Evolutionary conservation across 2,329 filamentous ascomycete species (phyloP), one percentile per base, ranked within the genome.

Genomic region (Phialophora expanda): DNA sequence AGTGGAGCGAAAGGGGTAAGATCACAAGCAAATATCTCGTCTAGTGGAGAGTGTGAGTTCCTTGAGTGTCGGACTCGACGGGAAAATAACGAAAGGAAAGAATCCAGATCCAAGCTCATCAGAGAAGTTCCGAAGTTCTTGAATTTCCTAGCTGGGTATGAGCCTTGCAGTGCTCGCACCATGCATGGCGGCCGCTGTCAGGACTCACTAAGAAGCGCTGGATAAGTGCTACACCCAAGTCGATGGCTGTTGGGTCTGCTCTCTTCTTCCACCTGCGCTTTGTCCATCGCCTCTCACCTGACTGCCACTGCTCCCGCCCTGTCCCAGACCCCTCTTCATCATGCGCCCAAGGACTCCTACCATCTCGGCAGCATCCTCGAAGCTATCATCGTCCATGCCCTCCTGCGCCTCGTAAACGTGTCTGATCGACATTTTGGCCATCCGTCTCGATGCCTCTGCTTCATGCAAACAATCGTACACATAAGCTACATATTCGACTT

Each of bases 381-480:
- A 99, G 82, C 95, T 96, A 71, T 96, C 92, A 74, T 98, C 93
- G 66, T 96, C 92, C 87, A 98, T 94, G 22, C 91, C 92, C 77
- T 97, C 93, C 61, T 90, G 88, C 1, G 93, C 92, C 64, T 93
- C 90, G 75, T 97, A 97, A 0, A 97, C 94, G 73, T 97, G 92
- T 50, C 90, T 86, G 67, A 98, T 95, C 2, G 93, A 92, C 44
- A 89, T 85, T 73, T 91, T 90, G 11, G 95, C 94, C 14, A 97
- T 78, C 61, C 86, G 85, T 34, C 93, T 86, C 59, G 92, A 93
- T 41, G 83, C 87, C 24, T 93, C 89, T 55, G 86, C 83, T 72
- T 98, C 93, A 75, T 95, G 92, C 2, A 92, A 84, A 74, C 94
- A 98, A 75, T 98, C 95, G 81, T 94, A 97, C 0, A 97, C 81